phyloP scores from a whole-genome alignment of 2,329 filamentous ascomycete genomes.

The Pseudopyrenochaeta lycopersici region DNA sequence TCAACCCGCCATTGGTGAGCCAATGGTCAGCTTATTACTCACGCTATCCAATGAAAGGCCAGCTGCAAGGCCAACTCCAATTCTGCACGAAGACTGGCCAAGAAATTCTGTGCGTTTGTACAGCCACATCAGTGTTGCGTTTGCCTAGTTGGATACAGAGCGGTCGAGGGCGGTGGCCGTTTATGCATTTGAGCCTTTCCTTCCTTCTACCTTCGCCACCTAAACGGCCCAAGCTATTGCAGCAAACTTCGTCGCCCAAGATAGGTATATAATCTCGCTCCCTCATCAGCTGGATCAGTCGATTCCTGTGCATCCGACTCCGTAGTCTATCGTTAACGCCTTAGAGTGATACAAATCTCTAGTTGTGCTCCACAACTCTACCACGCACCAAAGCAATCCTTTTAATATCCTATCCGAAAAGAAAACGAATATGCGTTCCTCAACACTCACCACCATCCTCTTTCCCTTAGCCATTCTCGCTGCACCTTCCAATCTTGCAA shows the following conservation, averaged over 20 bases:
- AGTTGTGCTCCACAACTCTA: too few species aligned
- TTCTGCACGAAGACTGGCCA: slow-evolving; percentile 3
- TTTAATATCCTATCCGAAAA: not conserved
- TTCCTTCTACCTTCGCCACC: not conserved
- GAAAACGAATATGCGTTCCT: slow-evolving; percentile 18
- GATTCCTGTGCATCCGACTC: not conserved
- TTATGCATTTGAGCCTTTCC: not conserved
- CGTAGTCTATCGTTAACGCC: not conserved
- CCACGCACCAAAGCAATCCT: too few species aligned
- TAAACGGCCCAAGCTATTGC: too few species aligned
- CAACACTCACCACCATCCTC: slow-evolving; percentile 20
- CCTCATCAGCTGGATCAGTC: not conserved
- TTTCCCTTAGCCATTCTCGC: slow-evolving; percentile 29
- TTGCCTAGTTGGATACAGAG: not conserved
- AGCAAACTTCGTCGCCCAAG: not conserved
- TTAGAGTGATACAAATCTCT: not conserved
- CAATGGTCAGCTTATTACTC: slow-evolving; percentile 18
- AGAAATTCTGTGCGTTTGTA: slow-evolving; percentile 1
- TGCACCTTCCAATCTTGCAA: slow-evolving; percentile 16
- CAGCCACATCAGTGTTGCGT: slow-evolving; percentile 2
- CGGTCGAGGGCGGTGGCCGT: not conserved
- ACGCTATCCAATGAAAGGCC: slow-evolving; percentile 14
- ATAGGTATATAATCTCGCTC: not conserved
- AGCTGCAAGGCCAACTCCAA: slow-evolving; percentile 8
- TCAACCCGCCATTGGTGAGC: slow-evolving; percentile 6